Percentiles rank a stretch among this genome's conserved stretches.
Evolutionary conservation across 768 basidiomycete species (phyloP).

Genomic region (Hortiboletus flavorubellus): DNA sequence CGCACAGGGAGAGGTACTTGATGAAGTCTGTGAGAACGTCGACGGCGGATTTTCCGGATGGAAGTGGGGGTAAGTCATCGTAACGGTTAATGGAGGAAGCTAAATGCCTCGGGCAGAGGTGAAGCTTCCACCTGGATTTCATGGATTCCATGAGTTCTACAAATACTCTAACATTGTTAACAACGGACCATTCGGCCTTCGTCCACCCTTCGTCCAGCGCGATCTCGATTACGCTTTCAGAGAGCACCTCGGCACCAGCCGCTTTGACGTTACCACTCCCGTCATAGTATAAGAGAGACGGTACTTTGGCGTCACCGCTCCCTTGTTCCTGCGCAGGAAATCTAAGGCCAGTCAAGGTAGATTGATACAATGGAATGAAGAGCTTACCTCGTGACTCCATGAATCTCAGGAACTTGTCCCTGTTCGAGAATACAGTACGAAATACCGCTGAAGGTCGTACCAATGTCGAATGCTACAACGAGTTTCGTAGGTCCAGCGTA

Average conservation of each 20-base stretch:
- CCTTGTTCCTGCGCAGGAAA: conserved; percentile 39
- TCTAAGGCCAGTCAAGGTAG: conserved; percentile 22
- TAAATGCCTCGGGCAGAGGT: conserved; percentile 15
- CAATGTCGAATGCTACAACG: conserved; percentile 45
- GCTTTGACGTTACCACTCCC: conserved; percentile 33
- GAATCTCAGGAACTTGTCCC: conserved; percentile 12
- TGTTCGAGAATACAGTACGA: conserved; percentile 31
- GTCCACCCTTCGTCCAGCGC: conserved; percentile 32
- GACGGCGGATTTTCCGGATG: not conserved
- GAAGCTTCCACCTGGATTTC: conserved; percentile 25
- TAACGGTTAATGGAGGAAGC: conserved; percentile 17
- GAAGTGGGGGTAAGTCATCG: conserved; percentile 29
- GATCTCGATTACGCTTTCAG: conserved; percentile 29
- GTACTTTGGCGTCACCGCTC: conserved; percentile 44
- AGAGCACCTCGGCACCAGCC: conserved; percentile 38
- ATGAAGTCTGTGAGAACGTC: not conserved
- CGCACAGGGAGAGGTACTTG: conserved; percentile 1
- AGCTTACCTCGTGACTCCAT: conserved; percentile 8
- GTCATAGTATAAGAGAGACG: conserved; percentile 44
- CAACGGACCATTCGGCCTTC: conserved; percentile 19
- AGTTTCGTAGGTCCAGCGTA: conserved; percentile 26
- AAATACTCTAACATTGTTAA: not conserved
- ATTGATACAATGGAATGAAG: not conserved
- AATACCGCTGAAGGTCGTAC: conserved; percentile 45
- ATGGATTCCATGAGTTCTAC: not conserved